These are phyloP conservation scores for Perkinsus olseni DNA, from an alignment of 169 alveolate genomes.

Conservation along the genomic window DNA sequence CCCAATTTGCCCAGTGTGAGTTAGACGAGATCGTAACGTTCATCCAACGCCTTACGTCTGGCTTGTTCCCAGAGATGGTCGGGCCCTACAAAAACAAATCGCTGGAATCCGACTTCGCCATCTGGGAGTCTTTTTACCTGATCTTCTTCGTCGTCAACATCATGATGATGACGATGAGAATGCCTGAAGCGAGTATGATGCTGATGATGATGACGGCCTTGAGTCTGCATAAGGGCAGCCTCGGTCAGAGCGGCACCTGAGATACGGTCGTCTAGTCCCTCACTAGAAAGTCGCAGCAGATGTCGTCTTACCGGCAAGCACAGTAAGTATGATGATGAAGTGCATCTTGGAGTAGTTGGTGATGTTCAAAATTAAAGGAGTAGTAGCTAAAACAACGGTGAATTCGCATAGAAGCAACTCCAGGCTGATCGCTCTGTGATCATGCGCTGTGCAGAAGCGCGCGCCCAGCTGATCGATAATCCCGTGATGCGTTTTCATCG, in stretches of 20 bases:
- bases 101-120: no score
- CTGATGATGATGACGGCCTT: neutral
- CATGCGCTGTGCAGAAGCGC: neutral
- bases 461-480: neutral
- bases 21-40: no score
- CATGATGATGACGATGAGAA: no score
- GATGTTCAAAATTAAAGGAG: neutral
- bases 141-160: no score
- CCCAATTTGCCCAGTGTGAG: no score
- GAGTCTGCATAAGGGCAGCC: neutral
- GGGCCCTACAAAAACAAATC: no score
- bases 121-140: no score
- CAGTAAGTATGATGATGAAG: neutral
- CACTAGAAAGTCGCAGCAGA: no score
- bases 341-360: neutral
- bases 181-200: neutral
- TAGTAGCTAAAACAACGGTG: neutral
- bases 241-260: neutral
- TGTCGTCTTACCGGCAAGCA: neutral
- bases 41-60: no score
- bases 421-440: neutral
- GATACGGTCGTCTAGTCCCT: no score
- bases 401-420: neutral
- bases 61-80: no score
- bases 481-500: neutral